These are phyloP conservation scores for Metschnikowia corniflorae DNA, from an alignment of 805 yeast genomes.

Conservation along the genomic window DNA sequence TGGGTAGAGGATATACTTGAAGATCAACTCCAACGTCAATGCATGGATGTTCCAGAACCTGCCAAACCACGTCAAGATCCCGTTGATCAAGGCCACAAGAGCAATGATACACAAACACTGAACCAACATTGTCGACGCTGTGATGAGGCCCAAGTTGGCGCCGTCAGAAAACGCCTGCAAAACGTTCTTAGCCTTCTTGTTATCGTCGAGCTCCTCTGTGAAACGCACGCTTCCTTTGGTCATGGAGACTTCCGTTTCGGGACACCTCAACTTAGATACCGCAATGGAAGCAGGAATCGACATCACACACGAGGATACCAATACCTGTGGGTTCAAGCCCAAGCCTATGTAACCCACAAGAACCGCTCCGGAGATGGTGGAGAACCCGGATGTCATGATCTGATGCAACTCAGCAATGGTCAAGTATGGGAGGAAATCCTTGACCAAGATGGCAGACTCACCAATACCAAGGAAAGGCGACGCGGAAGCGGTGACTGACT, in stretches of 20 bases:
- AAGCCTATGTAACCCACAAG: slow-evolving; percentile 60
- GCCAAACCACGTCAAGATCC: slow-evolving; percentile 57
- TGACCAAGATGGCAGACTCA: slow-evolving; percentile 58
- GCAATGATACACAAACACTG: slow-evolving; percentile 62
- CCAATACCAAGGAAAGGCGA: slow-evolving; percentile 67
- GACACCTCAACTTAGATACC: slow-evolving; percentile 54
- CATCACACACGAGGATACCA: slow-evolving; percentile 67
- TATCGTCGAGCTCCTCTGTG: slow-evolving; percentile 38
- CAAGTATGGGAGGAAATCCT: slow-evolving; percentile 55
- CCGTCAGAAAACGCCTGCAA: slow-evolving; percentile 58
- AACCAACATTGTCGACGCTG: slow-evolving; percentile 55
- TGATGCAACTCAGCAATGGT: slow-evolving; percentile 62
- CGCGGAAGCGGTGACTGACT: slow-evolving; percentile 63
- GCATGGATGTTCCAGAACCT: slow-evolving; percentile 55
- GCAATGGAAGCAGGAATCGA: slow-evolving; percentile 64
- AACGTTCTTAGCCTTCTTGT: slow-evolving; percentile 43
- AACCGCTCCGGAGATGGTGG: slow-evolving; percentile 63
- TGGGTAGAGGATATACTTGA: slow-evolving; percentile 58
- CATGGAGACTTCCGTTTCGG: slow-evolving; percentile 55
- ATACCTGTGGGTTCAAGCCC: slow-evolving; percentile 60
- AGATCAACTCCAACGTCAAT: slow-evolving; percentile 52
- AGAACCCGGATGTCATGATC: slow-evolving; percentile 59
- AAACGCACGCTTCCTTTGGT: slow-evolving; percentile 48
- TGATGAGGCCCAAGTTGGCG: slow-evolving; percentile 53
- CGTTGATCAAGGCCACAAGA: slow-evolving; percentile 53